A percentile compares a stretch with the other conserved stretches of the same genome.
phyloP scores from a whole-genome alignment of 2,329 filamentous ascomycete genomes.

The Dendrostoma leiphaemia region DNA sequence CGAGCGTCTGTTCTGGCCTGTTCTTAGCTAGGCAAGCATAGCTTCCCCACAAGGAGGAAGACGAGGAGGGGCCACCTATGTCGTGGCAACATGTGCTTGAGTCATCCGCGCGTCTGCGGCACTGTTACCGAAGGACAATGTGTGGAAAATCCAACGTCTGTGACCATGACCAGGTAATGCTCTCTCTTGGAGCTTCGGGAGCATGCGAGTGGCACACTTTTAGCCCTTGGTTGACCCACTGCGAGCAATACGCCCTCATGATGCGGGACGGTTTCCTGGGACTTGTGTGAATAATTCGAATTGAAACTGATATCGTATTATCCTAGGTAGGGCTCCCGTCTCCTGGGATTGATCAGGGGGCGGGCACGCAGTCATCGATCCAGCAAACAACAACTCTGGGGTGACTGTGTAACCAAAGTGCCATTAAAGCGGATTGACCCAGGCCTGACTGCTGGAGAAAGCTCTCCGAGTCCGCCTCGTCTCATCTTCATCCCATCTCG shows the following conservation, averaged over 20 bases:
- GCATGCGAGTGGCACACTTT: no score
- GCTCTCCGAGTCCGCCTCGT: neutral
- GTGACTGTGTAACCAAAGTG: neutral
- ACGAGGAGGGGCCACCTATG: no score
- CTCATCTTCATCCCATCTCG: neutral
- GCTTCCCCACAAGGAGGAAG: no score
- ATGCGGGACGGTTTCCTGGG: neutral
- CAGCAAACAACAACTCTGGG: conserved; percentile 8
- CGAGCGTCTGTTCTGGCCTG: no score
- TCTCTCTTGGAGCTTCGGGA: no score
- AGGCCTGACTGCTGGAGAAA: conserved; percentile 3
- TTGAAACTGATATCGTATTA: neutral
- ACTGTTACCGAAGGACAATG: no score
- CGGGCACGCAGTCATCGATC: conserved; percentile 1
- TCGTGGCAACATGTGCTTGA: no score
- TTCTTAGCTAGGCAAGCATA: no score
- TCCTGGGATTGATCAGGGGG: neutral
- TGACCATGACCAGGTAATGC: no score
- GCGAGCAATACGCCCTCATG: neutral
- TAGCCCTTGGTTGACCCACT: neutral
- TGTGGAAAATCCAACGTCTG: no score
- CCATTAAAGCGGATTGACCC: neutral
- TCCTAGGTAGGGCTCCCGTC: neutral
- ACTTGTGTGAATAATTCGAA: neutral
- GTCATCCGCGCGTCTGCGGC: no score